phyloP scores from a whole-genome alignment of 1,284 basidiomycete species.

The Leccinum ponderosum region DNA sequence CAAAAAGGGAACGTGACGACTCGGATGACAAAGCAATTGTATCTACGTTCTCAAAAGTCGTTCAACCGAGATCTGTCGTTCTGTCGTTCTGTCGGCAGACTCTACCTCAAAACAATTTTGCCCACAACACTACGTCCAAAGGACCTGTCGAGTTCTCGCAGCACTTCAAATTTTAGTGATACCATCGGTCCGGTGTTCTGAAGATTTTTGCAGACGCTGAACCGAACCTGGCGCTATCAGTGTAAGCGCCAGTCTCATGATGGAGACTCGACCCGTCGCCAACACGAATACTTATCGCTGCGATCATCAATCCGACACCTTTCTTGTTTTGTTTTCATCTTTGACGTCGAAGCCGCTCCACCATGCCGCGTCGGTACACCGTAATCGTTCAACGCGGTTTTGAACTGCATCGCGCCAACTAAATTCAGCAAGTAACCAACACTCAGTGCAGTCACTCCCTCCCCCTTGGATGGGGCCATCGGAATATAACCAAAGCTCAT shows the following conservation, averaged over 20 bases:
- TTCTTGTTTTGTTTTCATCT: background rate
- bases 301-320: too few relatives aligned
- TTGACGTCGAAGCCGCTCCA: background rate
- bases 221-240: too few relatives aligned
- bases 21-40: too few relatives aligned
- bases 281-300: background rate
- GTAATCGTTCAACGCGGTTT: background rate
- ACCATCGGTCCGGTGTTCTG: too few relatives aligned
- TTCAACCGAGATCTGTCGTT: background rate
- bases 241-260: background rate
- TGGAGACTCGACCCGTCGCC: background rate
- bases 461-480: background rate
- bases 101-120: slow-evolving; percentile 1
- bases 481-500: background rate
- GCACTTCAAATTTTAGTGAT: too few relatives aligned
- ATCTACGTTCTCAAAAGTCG: background rate
- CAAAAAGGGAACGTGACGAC: too few relatives aligned
- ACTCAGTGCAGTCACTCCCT: background rate
- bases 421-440: background rate
- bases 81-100: background rate
- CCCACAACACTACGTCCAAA: background rate
- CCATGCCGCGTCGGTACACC: too few relatives aligned
- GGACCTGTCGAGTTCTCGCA: too few relatives aligned
- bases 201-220: too few relatives aligned
- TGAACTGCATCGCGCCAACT: background rate